phyloP scores from a whole-genome alignment of 768 basidiomycete species.

The Lactarius quietus region DNA sequence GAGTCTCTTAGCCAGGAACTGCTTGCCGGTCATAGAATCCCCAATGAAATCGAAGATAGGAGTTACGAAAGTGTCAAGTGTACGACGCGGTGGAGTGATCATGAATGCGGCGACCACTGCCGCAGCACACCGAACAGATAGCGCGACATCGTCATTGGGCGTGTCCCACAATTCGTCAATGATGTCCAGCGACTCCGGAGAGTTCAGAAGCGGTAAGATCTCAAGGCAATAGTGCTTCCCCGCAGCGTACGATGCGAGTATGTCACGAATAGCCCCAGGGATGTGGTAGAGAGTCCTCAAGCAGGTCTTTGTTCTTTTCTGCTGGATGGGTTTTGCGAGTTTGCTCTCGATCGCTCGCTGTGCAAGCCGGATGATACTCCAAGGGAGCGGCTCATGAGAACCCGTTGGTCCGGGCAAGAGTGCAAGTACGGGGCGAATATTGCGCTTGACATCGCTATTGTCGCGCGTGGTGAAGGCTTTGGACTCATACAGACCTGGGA shows the following conservation, averaged over 20 bases:
- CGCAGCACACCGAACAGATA: neutral
- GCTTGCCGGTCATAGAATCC: neutral
- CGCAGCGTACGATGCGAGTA: neutral
- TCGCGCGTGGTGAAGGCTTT: neutral
- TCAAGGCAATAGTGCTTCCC: neutral
- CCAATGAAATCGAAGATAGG: neutral
- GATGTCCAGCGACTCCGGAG: neutral
- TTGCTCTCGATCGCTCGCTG: neutral
- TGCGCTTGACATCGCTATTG: neutral
- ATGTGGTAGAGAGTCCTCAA: neutral
- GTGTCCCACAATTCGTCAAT: neutral
- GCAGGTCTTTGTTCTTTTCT: neutral
- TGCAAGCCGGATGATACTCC: neutral
- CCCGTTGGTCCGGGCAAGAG: neutral
- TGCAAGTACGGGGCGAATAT: neutral
- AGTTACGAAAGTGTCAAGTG: neutral
- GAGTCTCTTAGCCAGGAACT: neutral
- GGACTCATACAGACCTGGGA: neutral
- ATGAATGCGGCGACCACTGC: neutral
- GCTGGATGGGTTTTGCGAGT: neutral
- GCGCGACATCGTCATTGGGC: neutral
- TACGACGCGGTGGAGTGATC: neutral
- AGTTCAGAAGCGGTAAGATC: neutral
- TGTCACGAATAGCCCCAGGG: neutral
- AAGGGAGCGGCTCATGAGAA: neutral